Conservation (phyloP, 495 filamentous ascomycete genomes). For the Hypoxylon fragiforme region DNA sequence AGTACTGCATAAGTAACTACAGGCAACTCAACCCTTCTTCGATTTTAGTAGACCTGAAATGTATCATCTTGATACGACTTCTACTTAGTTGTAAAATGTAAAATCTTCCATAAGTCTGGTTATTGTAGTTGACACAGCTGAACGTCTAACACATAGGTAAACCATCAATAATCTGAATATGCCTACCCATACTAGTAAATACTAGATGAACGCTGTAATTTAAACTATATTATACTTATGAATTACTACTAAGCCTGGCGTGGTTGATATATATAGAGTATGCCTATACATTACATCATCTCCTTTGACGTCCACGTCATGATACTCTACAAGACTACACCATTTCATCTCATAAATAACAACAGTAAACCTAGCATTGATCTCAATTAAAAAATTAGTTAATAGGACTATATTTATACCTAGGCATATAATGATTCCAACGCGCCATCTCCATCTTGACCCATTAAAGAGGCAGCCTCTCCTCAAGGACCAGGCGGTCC, state of each 20-base stretch:
- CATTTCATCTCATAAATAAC: not conserved
- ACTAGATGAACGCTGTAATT: too few relatives aligned
- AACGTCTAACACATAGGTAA: too few relatives aligned
- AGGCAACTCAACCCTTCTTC: too few relatives aligned
- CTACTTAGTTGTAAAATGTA: too few relatives aligned
- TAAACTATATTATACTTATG: not conserved
- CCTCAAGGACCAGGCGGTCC: slow-evolving; percentile 27
- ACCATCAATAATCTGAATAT: too few relatives aligned
- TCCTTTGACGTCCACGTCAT: slow-evolving; percentile 25
- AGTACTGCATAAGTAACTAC: too few relatives aligned
- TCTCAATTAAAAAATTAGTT: not conserved
- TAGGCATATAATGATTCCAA: slow-evolving; percentile 32
- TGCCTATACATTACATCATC: slow-evolving; percentile 36
- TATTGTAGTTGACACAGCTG: too few relatives aligned
- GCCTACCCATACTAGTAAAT: too few relatives aligned
- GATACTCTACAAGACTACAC: slow-evolving; percentile 5
- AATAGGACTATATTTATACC: too few relatives aligned
- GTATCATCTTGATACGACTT: too few relatives aligned
- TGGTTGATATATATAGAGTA: slow-evolving; percentile 4
- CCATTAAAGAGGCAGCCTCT: slow-evolving; percentile 30
- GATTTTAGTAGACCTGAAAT: too few relatives aligned
- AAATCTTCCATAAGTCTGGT: too few relatives aligned
- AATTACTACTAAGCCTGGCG: not conserved
- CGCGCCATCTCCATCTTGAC: slow-evolving; percentile 32
- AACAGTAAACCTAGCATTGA: not conserved